phyloP scores from a whole-genome alignment of 164 flowering plant genomes.

The Saururus chinensis region DNA sequence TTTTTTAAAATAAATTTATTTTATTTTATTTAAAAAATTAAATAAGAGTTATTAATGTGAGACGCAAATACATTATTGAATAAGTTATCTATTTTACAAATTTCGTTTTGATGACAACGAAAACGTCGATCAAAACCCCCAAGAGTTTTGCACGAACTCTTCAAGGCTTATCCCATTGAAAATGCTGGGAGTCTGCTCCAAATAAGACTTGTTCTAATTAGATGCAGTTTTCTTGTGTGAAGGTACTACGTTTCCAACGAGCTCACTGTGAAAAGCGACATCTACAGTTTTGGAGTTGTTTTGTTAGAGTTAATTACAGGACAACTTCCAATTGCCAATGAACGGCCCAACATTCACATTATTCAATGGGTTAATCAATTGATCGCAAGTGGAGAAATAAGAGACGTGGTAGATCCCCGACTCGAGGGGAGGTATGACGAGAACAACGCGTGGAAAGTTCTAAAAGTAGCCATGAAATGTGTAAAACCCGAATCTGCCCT shows the following conservation, averaged over 20 bases:
- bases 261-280: too few species aligned
- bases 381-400: slow-evolving; percentile 16
- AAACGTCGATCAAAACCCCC: too few species aligned
- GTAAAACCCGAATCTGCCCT: slow-evolving; percentile 10
- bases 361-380: slow-evolving; percentile 16
- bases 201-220: too few species aligned
- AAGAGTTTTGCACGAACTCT: too few species aligned
- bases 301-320: slow-evolving; percentile 5
- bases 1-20: too few species aligned
- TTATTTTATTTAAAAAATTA: not conserved
- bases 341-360: slow-evolving; percentile 5
- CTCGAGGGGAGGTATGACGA: slow-evolving; percentile 16
- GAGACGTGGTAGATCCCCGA: slow-evolving; percentile 20
- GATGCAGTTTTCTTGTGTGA: too few species aligned
- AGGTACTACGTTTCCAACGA: too few species aligned
- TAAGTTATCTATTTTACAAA: not conserved
- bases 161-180: too few species aligned
- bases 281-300: slow-evolving; percentile 5
- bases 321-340: not conserved
- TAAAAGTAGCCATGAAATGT: slow-evolving; percentile 30
- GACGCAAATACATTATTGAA: too few species aligned
- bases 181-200: too few species aligned
- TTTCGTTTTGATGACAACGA: not conserved
- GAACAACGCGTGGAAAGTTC: slow-evolving; percentile 19
- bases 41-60: not conserved